Evolutionary conservation across 208 protist genomes (phyloP), one percentile per base, ranked within the genome.

Genomic region (Leishmania major): DNA sequence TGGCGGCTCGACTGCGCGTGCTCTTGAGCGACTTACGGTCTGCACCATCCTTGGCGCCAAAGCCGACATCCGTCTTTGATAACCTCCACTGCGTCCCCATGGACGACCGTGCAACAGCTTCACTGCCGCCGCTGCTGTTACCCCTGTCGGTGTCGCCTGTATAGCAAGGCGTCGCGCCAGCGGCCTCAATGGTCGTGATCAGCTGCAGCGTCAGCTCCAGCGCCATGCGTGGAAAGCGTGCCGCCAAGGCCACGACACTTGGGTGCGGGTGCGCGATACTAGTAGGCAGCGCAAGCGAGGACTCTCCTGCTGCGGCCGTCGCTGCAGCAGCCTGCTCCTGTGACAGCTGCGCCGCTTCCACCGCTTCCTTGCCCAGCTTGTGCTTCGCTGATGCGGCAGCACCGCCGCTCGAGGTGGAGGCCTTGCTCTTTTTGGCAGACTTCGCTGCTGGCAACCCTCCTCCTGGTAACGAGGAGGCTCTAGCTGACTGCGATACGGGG

Each of bases 181-280:
- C 62, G 1, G 78, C 59, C 55, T 86, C 82, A 17, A 81, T 77
- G 28, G 78, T 72, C 0, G 74, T 60, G 31, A 67, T 71, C n/a
- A 82, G 31, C 37, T 86, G 47, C 74, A 86, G 55, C 31, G 69
- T 31, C 40, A 86, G 8, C 59, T 82, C 73, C 73, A 84, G 74
- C 11, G 86, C 75, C 40, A 89, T 72, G 64, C 85, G 78, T 13
- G 78, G 81, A 62, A 91, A 88, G 57, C 82, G 86, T 40, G 31
- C 53, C 0, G 69, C 69, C 66, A 89, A 82, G 75, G 87, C 81
- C 49, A 66, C 66, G 45, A 90, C 91, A 15, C 87, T 89, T 25
- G 82, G 78, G 66, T 84, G 79, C 17, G 45, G 71, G 80, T 87
- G 79, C 1, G 79, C 62, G 35, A 87, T 73, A 55, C 28, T 75